Percentiles rank a stretch among this genome's conserved stretches.
These are phyloP conservation scores for Picea sitchensis DNA, from an alignment of 75 land plant species.

Conservation along the genomic window DNA sequence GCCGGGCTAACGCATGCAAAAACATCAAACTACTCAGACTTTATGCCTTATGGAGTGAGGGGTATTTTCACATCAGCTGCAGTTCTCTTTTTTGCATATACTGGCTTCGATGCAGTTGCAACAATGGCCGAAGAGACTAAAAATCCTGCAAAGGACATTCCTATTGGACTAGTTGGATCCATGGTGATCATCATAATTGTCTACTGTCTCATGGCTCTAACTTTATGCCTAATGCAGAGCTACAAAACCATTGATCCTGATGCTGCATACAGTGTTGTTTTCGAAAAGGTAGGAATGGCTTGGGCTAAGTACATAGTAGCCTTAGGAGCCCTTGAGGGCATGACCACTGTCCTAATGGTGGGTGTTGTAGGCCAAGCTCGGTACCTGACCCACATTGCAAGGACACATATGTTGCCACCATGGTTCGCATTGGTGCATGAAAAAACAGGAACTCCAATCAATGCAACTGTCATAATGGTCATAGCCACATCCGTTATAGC, in stretches of 20 bases:
- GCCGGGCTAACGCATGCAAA: constrained; percentile 81
- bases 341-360: constrained; percentile 79
- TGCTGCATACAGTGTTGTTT: constrained; percentile 63
- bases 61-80: constrained; percentile 66
- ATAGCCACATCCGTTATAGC: constrained; percentile 50
- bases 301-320: constrained; percentile 97
- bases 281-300: constrained; percentile 42
- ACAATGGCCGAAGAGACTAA: constrained; percentile 76
- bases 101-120: constrained; percentile 81
- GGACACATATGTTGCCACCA: constrained; percentile 81
- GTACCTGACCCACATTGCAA: constrained; percentile 85
- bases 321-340: constrained; percentile 79
- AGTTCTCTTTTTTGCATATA: constrained; percentile 47
- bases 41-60: constrained; percentile 60
- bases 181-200: constrained; percentile 41
- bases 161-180: constrained; percentile 63
- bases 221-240: constrained; percentile 42
- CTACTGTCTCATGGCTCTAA: constrained; percentile 47
- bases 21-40: constrained; percentile 31
- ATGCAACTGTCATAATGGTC: constrained; percentile 66
- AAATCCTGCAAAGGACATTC: constrained; percentile 65
- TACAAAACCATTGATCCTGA: constrained; percentile 31
- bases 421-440: constrained; percentile 63
- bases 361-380: constrained; percentile 76
- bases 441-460: constrained; percentile 68